Base-by-base conservation (phyloP, 208 protist genomes). In the Acanthamoeba triangularis region DNA sequence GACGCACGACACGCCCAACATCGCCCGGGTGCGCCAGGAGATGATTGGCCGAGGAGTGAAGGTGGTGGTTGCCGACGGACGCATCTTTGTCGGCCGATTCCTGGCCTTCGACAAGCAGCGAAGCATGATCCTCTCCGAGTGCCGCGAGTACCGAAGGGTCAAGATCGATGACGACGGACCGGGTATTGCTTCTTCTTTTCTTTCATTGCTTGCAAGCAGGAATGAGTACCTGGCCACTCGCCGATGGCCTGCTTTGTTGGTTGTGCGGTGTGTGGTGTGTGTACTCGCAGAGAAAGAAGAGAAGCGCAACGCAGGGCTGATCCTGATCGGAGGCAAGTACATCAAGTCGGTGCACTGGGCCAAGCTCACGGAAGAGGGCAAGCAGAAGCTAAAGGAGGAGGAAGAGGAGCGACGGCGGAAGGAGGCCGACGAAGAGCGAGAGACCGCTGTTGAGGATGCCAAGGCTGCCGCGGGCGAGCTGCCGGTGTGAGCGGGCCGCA, bases 291-390 rank as follows among this genome's bases (percentile, higher is more conserved):
- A 94, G 67, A 94, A 94, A 44, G 90, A 94, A 35, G 90, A 94
- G 37, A 94, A 80, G 90, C 41, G 90, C 20, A 94, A 94, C 30
- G 90, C 90, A 37, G 90, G 90, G 35, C 41, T 80, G 25, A 94
- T 94, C 33, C n/a, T 94, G 61, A 94, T 94, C 41, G 90, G 90
- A 33, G 90, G 90, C 61, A 94, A 94, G 67, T 80, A 28, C 90
- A 80, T 94, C 41, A 80, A 74, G 37, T 28, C 47, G 0, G 90
- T 94, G 10, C 41, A 56, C 47, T 54, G 37, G 65, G 90, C 90
- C 47, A 54, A 94, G 67, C 35, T 94, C 4, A 94, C 90, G 20
- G 90, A 72, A 35, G 90, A 94, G 52, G 90, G 52, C 28, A 94
- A 94, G 65, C 37, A 80, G 90, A 94, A 94, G 90, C 23, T 59